Percentiles rank a stretch among this genome's conserved stretches.
These are phyloP conservation scores for Rhypophila decipiens DNA, from an alignment of 495 filamentous ascomycete species.

Conservation along the genomic window DNA sequence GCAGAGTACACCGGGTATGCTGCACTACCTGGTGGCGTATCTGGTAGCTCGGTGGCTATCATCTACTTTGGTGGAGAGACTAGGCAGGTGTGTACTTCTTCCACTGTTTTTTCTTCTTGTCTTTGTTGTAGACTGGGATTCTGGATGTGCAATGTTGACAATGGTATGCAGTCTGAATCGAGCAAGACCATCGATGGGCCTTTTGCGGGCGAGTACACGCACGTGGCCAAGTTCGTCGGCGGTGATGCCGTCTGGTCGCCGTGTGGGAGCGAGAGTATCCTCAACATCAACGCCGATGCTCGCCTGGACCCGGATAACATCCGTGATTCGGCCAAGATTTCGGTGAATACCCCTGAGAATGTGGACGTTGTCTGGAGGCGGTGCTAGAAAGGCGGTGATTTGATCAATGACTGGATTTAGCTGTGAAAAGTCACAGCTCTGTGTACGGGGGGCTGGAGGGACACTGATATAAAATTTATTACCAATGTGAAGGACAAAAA, in stretches of 20 bases:
- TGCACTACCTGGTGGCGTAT: slow-evolving; percentile 33
- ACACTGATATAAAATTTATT: too few species aligned
- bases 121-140: neutral
- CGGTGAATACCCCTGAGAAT: slow-evolving; percentile 15
- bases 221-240: slow-evolving; percentile 30
- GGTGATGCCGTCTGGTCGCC: slow-evolving; percentile 37
- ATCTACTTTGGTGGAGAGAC: slow-evolving; percentile 45
- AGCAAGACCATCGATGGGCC: slow-evolving; percentile 31
- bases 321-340: slow-evolving; percentile 12
- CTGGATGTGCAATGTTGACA: neutral
- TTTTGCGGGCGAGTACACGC: slow-evolving; percentile 29
- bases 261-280: slow-evolving; percentile 30
- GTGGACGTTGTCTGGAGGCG: slow-evolving; percentile 9
- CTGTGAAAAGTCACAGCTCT: too few species aligned
- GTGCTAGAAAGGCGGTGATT: too few species aligned
- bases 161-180: slow-evolving; percentile 18
- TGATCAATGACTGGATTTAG: too few species aligned
- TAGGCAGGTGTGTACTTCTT: slow-evolving; percentile 10
- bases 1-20: slow-evolving; percentile 47
- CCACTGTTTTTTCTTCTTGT: neutral
- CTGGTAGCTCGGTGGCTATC: slow-evolving; percentile 40
- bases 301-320: slow-evolving; percentile 20
- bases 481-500: too few species aligned
- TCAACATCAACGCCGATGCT: slow-evolving; percentile 40
- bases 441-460: too few species aligned